These are phyloP conservation scores for Sisymbrium altissimum DNA, from an alignment of 345 rosid genomes.

Conservation along the genomic window DNA sequence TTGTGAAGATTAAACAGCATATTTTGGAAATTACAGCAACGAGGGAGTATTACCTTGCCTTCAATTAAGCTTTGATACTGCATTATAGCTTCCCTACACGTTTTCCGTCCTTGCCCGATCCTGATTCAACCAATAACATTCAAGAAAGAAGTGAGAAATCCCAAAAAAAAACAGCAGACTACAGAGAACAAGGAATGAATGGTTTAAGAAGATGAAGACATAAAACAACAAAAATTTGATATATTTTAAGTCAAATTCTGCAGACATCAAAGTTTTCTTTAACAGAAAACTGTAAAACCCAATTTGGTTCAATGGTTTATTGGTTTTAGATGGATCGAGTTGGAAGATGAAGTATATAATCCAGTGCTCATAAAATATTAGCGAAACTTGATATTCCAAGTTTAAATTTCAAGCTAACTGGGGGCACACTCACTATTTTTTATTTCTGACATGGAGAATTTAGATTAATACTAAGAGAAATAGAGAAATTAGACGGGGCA, in stretches of 20 bases:
- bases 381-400: not conserved
- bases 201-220: not conserved
- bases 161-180: not conserved
- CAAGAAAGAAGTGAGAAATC: conserved; percentile 22
- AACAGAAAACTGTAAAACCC: not conserved
- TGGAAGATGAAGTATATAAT: not conserved
- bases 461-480: too few species aligned
- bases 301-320: not conserved
- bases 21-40: conserved; percentile 15
- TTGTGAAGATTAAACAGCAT: not conserved
- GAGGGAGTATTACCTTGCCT: conserved; percentile 66
- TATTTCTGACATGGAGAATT: too few species aligned
- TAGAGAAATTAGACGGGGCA: too few species aligned
- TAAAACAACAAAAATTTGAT: not conserved
- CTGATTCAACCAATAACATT: conserved; percentile 36
- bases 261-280: not conserved
- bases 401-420: not conserved
- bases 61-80: conserved; percentile 70
- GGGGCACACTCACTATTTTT: too few species aligned
- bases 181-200: not conserved
- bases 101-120: conserved; percentile 75
- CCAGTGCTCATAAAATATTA: not conserved
- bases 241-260: not conserved
- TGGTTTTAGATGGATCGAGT: not conserved
- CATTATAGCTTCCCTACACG: conserved; percentile 77